Base-by-base conservation (phyloP, 2,329 filamentous ascomycete genomes). In the Nannizziopsis arthrosporioides region DNA sequence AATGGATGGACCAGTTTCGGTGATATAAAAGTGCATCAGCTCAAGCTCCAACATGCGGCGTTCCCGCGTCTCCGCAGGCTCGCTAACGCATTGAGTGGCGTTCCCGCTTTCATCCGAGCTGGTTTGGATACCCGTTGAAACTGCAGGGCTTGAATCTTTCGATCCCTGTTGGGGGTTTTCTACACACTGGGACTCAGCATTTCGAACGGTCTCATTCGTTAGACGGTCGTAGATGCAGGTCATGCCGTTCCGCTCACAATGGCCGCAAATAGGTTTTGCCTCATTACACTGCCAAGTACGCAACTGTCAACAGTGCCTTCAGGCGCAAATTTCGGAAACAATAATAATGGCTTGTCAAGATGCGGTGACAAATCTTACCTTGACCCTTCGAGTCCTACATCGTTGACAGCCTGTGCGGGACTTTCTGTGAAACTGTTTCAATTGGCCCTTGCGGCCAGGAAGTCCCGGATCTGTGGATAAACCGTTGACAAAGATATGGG, bases 21-120 rank as follows among this genome's bases (percentile, higher is more conserved):
- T 43, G 7, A 43, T 43, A 18, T 43, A 43, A 43, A 30, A 32
- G 34, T 43, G 41, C 41, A 43, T 43, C 41, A 43, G 22, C 22
- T 32, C 22, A 5, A 43, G 41, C 41, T 43, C 41, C 22, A 43
- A 32, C 5, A 43, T 43, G 14, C 41, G 41, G 7, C 41, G 27
- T 12, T 31, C 18, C 22, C 22, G 31, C 19, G 41, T 43, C 22
- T 43, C 41, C 34, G 41, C 41, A 1, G 41, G 41, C 19, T 43
- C 41, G 10, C 10, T 17, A 10, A 15, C 5, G 10, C 34, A n/a
- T n/a, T n/a, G n/a, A n/a, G n/a, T n/a, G n/a, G n/a, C 7, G 7
- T 27, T 7, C 22, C 22, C 22, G 22, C 22, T 27, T 27, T 27
- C 22, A 27, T 27, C 22, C 7, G 22, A 27, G 7, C 22, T 27